These are phyloP conservation scores for Colletotrichum destructivum DNA, from an alignment of 2,329 filamentous ascomycete species.

Conservation along the genomic window DNA sequence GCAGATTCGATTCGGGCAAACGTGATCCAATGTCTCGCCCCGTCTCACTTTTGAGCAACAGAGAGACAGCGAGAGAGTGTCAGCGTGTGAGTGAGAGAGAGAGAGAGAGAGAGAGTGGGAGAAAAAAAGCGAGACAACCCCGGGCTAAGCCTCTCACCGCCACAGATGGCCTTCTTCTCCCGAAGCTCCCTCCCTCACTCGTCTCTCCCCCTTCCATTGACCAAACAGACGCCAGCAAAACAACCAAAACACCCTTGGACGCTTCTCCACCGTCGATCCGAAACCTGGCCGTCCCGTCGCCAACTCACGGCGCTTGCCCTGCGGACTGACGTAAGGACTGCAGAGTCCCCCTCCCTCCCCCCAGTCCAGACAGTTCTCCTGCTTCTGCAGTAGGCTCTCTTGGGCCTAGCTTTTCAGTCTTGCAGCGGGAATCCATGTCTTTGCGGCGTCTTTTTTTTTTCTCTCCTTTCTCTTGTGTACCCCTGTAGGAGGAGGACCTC, in stretches of 20 bases:
- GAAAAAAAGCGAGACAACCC: background rate
- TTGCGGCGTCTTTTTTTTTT: background rate
- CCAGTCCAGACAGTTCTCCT: background rate
- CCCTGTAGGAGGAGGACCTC: background rate
- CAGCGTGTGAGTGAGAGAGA: too few relatives aligned
- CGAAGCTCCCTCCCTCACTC: too few relatives aligned
- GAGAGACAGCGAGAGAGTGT: background rate
- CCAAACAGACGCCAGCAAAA: too few relatives aligned
- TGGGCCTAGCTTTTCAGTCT: conserved; percentile 23
- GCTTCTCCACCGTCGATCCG: conserved; percentile 22
- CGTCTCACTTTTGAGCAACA: background rate
- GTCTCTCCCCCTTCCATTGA: too few relatives aligned
- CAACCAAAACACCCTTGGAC: background rate
- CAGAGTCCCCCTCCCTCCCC: too few relatives aligned
- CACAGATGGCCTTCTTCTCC: background rate
- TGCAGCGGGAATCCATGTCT: conserved; percentile 1
- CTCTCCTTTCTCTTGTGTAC: too few relatives aligned
- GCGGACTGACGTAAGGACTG: conserved; percentile 14
- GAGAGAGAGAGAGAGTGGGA: background rate
- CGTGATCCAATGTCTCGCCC: conserved; percentile 8
- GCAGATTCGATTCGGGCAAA: background rate
- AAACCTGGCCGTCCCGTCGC: conserved; percentile 25
- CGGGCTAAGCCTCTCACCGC: conserved; percentile 21
- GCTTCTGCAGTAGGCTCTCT: conserved; percentile 22
- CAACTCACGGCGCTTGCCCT: conserved; percentile 13